phyloP scores from a whole-genome alignment of 148 eudicot genomes.

The Pouteria glomerata region DNA sequence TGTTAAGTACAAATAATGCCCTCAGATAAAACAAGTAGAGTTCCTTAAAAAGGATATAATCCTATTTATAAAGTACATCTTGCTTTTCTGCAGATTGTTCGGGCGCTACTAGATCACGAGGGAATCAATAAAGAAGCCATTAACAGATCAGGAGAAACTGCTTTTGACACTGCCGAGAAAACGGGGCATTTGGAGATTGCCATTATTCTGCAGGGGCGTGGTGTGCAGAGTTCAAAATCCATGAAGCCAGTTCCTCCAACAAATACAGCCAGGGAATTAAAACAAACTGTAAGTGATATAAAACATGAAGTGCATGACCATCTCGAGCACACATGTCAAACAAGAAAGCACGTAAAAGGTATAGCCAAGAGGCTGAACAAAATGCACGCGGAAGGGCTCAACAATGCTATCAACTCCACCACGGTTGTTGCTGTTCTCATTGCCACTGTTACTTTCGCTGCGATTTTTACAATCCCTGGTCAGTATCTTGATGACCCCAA shows the following conservation, averaged over 20 bases:
- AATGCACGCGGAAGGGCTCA: constrained; percentile 49
- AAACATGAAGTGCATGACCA: constrained; percentile 57
- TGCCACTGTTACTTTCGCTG: constrained; percentile 55
- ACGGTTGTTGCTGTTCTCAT: constrained; percentile 50
- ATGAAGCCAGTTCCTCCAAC: constrained; percentile 19
- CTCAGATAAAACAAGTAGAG: neutral
- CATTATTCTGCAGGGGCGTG: constrained; percentile 23
- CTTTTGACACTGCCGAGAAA: constrained; percentile 48
- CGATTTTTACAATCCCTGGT: constrained; percentile 51
- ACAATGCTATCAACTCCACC: constrained; percentile 53
- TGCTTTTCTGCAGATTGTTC: constrained; percentile 30
- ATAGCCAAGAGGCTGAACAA: constrained; percentile 44
- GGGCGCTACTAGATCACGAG: constrained; percentile 20
- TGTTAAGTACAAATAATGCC: too few relatives aligned
- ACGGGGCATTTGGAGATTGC: constrained; percentile 24
- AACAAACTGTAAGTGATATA: constrained; percentile 59
- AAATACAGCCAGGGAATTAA: constrained; percentile 29
- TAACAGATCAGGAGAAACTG: constrained; percentile 40
- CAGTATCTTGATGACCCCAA: constrained; percentile 31
- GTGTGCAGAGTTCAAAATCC: constrained; percentile 35
- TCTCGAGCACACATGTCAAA: constrained; percentile 45
- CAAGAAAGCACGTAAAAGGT: constrained; percentile 30
- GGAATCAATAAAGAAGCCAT: constrained; percentile 28
- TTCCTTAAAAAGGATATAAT: neutral
- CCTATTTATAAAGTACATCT: neutral